Evolutionary conservation across 164 flowering plant genomes (phyloP).

Genomic region (Vitis cinerea): DNA sequence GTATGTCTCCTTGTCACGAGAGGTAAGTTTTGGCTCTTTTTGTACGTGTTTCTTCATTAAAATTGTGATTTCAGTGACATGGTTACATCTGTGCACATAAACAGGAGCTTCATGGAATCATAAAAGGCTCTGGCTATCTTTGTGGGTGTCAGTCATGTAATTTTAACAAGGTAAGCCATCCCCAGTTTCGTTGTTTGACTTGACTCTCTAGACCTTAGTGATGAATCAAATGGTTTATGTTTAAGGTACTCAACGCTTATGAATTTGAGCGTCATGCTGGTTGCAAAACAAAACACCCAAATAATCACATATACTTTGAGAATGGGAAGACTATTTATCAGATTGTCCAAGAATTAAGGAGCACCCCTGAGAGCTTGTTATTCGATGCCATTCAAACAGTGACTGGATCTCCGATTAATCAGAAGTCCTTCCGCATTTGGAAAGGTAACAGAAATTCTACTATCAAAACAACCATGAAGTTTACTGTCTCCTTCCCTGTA

Average conservation of each 20-base stretch:
- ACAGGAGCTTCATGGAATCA: conserved; percentile 62
- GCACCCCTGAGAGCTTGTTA: conserved; percentile 57
- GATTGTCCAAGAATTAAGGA: conserved; percentile 71
- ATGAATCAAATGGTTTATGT: conserved; percentile 4
- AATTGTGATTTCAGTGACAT: background rate
- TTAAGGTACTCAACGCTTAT: conserved; percentile 64
- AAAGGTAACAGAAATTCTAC: conserved; percentile 43
- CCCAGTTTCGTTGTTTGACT: background rate
- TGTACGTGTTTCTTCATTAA: background rate
- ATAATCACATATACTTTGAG: conserved; percentile 77
- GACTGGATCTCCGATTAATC: conserved; percentile 62
- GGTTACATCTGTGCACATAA: conserved; percentile 5
- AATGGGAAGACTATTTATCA: conserved; percentile 78
- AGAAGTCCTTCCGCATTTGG: conserved; percentile 63
- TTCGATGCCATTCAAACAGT: conserved; percentile 66
- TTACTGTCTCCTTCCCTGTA: too few species aligned
- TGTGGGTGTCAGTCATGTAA: conserved; percentile 71
- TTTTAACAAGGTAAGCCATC: conserved; percentile 47
- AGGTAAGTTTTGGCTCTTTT: conserved; percentile 37
- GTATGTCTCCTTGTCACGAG: conserved; percentile 56
- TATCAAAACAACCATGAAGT: background rate
- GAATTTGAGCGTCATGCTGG: conserved; percentile 82
- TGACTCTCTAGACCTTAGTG: background rate
- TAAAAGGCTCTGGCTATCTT: conserved; percentile 75
- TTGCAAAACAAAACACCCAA: conserved; percentile 80